Evolutionary conservation across 768 basidiomycete species (phyloP).

Genomic region (Amanita exitialis): DNA sequence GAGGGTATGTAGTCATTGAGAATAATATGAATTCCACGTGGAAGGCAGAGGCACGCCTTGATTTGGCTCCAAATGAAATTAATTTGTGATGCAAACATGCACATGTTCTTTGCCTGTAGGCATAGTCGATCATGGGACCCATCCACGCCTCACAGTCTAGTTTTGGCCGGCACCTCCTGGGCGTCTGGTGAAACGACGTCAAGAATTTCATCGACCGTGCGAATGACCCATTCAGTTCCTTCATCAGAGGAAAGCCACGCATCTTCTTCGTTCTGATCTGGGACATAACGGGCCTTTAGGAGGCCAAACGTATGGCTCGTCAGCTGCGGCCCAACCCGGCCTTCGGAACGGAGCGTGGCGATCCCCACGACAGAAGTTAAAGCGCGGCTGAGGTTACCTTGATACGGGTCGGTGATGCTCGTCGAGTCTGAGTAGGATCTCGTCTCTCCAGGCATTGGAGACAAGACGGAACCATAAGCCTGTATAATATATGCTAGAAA

Average conservation of each 20-base stretch:
- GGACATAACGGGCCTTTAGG: constrained; percentile 65
- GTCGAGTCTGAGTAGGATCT: constrained; percentile 32
- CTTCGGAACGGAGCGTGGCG: constrained; percentile 78
- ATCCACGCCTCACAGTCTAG: constrained; percentile 44
- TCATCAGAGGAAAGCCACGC: constrained; percentile 77
- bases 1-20: background rate
- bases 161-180: constrained; percentile 34
- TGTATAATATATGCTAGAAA: constrained; percentile 75
- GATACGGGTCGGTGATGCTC: constrained; percentile 39
- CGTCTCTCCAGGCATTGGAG: constrained; percentile 56
- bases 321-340: constrained; percentile 78
- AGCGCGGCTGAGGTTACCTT: constrained; percentile 79
- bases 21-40: constrained; percentile 23
- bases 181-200: constrained; percentile 54
- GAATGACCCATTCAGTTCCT: constrained; percentile 83
- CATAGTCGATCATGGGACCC: constrained; percentile 27
- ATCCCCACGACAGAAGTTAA: constrained; percentile 79
- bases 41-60: constrained; percentile 19
- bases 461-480: constrained; percentile 69
- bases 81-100: constrained; percentile 28
- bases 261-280: constrained; percentile 58
- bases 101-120: constrained; percentile 21
- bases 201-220: constrained; percentile 71
- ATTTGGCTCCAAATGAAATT: constrained; percentile 16
- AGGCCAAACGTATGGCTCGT: constrained; percentile 85